Evolutionary conservation across 2,329 filamentous ascomycete genomes (phyloP).

Genomic region (Camillea tinctor): DNA sequence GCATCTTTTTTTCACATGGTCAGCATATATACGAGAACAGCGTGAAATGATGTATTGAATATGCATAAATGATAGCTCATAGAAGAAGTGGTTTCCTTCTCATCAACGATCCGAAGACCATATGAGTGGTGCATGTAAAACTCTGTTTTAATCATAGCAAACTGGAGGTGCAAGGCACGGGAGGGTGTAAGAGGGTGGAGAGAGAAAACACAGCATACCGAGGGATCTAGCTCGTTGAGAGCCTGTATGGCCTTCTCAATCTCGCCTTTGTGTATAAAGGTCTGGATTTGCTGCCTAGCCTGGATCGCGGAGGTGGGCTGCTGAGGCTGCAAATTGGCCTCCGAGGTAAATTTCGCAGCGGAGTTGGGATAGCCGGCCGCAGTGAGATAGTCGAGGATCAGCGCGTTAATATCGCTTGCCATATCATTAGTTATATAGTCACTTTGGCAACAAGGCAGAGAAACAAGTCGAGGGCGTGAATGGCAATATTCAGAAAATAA

Average conservation of each 20-base stretch:
- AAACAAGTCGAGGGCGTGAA: slow-evolving; percentile 9
- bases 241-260: slow-evolving; percentile 83
- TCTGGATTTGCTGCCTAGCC: slow-evolving; percentile 77
- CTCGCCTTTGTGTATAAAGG: slow-evolving; percentile 80
- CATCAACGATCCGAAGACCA: slow-evolving; percentile 83
- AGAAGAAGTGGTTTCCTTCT: slow-evolving; percentile 69
- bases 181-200: slow-evolving; percentile 11
- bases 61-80: slow-evolving; percentile 56
- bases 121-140: slow-evolving; percentile 99
- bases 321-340: slow-evolving; percentile 80
- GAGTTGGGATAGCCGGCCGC: slow-evolving; percentile 93
- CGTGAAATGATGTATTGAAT: not conserved
- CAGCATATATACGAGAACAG: slow-evolving; percentile 10
- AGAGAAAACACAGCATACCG: slow-evolving; percentile 60
- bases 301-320: slow-evolving; percentile 72
- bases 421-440: slow-evolving; percentile 13
- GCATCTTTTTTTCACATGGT: slow-evolving; percentile 57
- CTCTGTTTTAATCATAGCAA: slow-evolving; percentile 85
- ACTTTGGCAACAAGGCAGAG: not conserved
- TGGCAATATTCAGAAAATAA: slow-evolving; percentile 26
- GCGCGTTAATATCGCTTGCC: slow-evolving; percentile 83
- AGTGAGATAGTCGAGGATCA: slow-evolving; percentile 96
- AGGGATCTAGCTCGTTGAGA: slow-evolving; percentile 85
- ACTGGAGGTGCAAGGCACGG: slow-evolving; percentile 9
- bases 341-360: slow-evolving; percentile 87